Evolutionary conservation across 768 basidiomycete genomes (phyloP), one percentile per base, ranked within the genome.

Genomic region (Solioccasus polychromus): DNA sequence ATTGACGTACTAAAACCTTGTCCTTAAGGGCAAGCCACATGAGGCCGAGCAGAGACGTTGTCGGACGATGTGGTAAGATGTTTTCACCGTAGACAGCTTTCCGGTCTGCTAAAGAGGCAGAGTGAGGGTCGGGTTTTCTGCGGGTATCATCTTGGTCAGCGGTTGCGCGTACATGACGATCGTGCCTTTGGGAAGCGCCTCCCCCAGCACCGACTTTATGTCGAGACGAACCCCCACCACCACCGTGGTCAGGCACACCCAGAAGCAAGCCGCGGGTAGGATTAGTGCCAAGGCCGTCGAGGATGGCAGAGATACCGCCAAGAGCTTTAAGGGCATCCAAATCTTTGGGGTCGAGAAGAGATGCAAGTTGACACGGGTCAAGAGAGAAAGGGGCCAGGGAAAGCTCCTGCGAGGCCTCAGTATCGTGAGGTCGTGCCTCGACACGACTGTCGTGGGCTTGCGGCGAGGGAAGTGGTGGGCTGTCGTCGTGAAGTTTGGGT

Each of bases 11-110:
- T 66, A 94, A 69, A 53, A 94, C 89, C 70, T 92, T 94, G 68
- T 95, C 92, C 64, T 91, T 87, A 58, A 92, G 67, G 2, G 92
- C 90, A 34, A 82, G 66, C 83, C 83, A 91, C 87, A 92, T 92
- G 23, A 94, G 72, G 48, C 73, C 71, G 22, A 91, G 70, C 35
- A 95, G 68, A 5, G 77, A 74, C 61, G 90, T 92, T 46, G 75
- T 77, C 19, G 74, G 68, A n/a, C 87, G 78, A 1, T 68, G 71
- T 0, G 92, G 92, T 1, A 93, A 70, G 7, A 83, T 57, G 59
- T 95, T 94, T 45, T 73, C 69, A 14, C 92, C 91, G 58, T 85
- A 94, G 2, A 92, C 73, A 0, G 78, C 71, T 47, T 72, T 66
- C 15, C 92, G 74, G 30, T 84, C 79, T 10, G 80, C 79, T 8